Conservation (phyloP, 305 asterid genomes). For the Fraxinus albicans region DNA sequence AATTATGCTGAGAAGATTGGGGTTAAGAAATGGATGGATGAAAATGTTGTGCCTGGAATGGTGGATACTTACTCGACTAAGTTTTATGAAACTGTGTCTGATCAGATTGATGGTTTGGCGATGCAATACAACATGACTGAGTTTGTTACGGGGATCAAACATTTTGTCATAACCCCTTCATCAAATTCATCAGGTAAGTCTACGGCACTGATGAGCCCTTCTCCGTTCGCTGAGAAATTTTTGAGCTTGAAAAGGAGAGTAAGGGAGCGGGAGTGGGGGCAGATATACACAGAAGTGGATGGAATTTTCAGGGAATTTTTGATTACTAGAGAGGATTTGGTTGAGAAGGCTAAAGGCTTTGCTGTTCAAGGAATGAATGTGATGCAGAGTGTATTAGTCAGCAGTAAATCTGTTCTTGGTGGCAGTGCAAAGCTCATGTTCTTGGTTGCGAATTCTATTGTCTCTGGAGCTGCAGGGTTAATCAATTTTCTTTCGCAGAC, state of each 20-base stretch:
- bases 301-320: slow-evolving; percentile 63
- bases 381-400: slow-evolving; percentile 64
- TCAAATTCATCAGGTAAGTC: slow-evolving; percentile 53
- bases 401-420: slow-evolving; percentile 71
- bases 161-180: slow-evolving; percentile 50
- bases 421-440: slow-evolving; percentile 71
- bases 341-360: slow-evolving; percentile 82
- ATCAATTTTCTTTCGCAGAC: slow-evolving; percentile 74
- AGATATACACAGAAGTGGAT: slow-evolving; percentile 63
- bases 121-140: slow-evolving; percentile 89
- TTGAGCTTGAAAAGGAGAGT: slow-evolving; percentile 59
- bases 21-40: slow-evolving; percentile 93
- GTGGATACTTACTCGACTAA: slow-evolving; percentile 73
- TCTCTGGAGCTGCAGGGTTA: slow-evolving; percentile 90
- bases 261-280: slow-evolving; percentile 74
- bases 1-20: slow-evolving; percentile 89
- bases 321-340: slow-evolving; percentile 71
- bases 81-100: slow-evolving; percentile 73
- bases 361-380: slow-evolving; percentile 84
- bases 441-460: slow-evolving; percentile 61
- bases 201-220: slow-evolving; percentile 54
- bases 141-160: slow-evolving; percentile 66
- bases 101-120: slow-evolving; percentile 77
- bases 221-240: slow-evolving; percentile 68
- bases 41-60: slow-evolving; percentile 84